A percentile compares a stretch with the other conserved stretches of the same genome.
These are phyloP conservation scores for Schwanniomyces polymorphus DNA, from an alignment of 805 yeast genomes.

Conservation along the genomic window DNA sequence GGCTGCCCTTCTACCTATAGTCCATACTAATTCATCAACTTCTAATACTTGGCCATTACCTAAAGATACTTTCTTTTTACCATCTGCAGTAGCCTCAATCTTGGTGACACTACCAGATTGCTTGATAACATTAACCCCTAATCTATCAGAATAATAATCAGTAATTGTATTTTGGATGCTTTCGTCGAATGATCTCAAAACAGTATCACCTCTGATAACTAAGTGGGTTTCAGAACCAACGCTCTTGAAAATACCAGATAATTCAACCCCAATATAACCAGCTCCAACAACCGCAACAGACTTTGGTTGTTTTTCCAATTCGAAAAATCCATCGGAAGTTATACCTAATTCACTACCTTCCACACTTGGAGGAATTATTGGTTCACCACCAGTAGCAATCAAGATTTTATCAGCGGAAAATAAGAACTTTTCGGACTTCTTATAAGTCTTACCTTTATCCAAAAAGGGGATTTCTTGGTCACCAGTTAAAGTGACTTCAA, in stretches of 20 bases:
- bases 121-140: constrained; percentile 81
- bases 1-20: constrained; percentile 85
- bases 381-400: constrained; percentile 92
- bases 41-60: constrained; percentile 38
- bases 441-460: constrained; percentile 23
- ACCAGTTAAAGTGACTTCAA: constrained; percentile 63
- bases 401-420: constrained; percentile 82
- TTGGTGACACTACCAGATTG: constrained; percentile 44
- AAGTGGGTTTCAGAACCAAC: constrained; percentile 84
- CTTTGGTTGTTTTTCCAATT: constrained; percentile 79
- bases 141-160: constrained; percentile 69
- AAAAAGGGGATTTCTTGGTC: constrained; percentile 40
- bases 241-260: constrained; percentile 91
- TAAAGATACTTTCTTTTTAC: constrained; percentile 35
- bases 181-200: constrained; percentile 84
- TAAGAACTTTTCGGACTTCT: constrained; percentile 53
- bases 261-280: constrained; percentile 95
- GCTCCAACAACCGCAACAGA: constrained; percentile 95
- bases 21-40: constrained; percentile 89
- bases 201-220: constrained; percentile 88
- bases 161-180: constrained; percentile 78
- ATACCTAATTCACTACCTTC: constrained; percentile 84
- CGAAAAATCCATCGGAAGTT: constrained; percentile 89
- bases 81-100: constrained; percentile 32
- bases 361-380: constrained; percentile 66